Evolutionary conservation across 139 green algal genomes (phyloP).

Genomic region (Limnomonas spitsbergensis): DNA sequence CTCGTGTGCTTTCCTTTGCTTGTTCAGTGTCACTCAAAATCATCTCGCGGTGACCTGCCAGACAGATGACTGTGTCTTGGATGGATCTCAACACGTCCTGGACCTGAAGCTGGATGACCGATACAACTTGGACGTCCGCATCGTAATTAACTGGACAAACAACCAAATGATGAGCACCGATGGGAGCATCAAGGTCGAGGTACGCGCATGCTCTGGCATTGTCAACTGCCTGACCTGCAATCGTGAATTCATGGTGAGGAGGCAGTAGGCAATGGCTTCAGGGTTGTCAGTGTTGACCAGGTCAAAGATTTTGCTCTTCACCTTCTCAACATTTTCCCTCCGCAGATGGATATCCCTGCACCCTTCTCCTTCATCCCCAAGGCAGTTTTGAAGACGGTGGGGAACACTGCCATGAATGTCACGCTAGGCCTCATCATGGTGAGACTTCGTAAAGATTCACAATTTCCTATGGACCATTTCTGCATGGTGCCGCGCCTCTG

Average conservation of each 20-base stretch:
- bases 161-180: background rate
- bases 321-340: too few species aligned
- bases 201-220: too few species aligned
- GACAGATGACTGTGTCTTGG: background rate
- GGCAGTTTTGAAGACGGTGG: conserved; percentile 7
- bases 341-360: conserved; percentile 19
- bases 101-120: conserved; percentile 19
- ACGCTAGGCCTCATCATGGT: too few species aligned
- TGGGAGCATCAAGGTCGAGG: background rate
- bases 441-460: too few species aligned
- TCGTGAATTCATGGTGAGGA: background rate
- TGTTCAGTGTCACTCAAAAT: too few species aligned
- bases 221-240: too few species aligned
- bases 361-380: conserved; percentile 19
- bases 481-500: too few species aligned
- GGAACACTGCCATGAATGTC: conserved; percentile 16
- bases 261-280: background rate
- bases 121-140: conserved; percentile 15
- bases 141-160: background rate
- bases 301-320: too few species aligned
- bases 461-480: too few species aligned
- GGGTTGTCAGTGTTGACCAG: too few species aligned
- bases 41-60: background rate
- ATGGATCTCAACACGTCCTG: conserved; percentile 11
- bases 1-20: too few species aligned